Base-by-base conservation (phyloP, 2,329 filamentous ascomycete genomes). In the Pseudogymnoascus sp. region DNA sequence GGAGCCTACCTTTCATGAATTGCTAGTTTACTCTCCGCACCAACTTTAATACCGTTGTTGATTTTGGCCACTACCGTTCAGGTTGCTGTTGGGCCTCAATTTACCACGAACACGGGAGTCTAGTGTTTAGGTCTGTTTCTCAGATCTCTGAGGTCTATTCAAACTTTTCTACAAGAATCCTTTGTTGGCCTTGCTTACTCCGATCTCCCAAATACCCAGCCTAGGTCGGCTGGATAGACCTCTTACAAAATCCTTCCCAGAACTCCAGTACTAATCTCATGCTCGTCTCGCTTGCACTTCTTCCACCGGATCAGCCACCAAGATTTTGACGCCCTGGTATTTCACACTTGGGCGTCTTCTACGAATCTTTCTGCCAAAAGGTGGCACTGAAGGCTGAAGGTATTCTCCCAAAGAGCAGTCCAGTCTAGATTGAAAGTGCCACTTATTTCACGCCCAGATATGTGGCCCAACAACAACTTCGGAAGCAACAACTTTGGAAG, bases 401-500 rank as follows among this genome's bases (percentile, higher is more conserved):
- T 7, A 25, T 61, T 44, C 21, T 38, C 37, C 10, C 18, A 40
- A 38, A 7, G 11, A 18, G 14, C 11, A 12, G 12, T 21, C 23
- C 11, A 6, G 12, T 21, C 37, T 61, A 16, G n/a, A 16, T 28
- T 16, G 25, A 61, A 36, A 63, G 34, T 5, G 63, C 53, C 38
- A 31, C 40, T 56, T 28, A n/a, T 12, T 21, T 31, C 38, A 56
- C 46, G 44, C 34, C 16, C 46, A 44, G 61, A 46, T 10, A 72
- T 72, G 70, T 72, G 70, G 70, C 64, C 63, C 34, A 73, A 70
- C 46, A 69, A 69, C 64, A 65, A 64, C 12, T 72, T 69, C 65
- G 66, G 66, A 31, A 66, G 60, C 46, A 69, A 69, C 64, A 65
- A 64, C 11, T 72, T 69, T 65, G 66, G 66, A 31, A 66, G 60